These are phyloP conservation scores for Gossypium anomalum DNA, from an alignment of 345 rosid genomes.

Conservation along the genomic window DNA sequence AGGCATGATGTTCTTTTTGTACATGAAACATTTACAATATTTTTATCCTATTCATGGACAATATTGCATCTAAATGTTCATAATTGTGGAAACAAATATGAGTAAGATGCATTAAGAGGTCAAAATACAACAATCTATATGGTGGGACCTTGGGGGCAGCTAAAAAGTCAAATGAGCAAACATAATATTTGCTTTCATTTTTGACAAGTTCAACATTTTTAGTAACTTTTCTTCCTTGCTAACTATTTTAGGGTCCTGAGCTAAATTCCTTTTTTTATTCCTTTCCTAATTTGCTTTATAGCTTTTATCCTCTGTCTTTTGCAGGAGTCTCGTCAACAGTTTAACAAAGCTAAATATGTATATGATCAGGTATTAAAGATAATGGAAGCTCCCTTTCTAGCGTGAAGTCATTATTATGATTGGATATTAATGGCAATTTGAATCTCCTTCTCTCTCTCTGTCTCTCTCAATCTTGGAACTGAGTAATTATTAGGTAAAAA, in stretches of 20 bases:
- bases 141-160: constrained; percentile 3
- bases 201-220: background rate
- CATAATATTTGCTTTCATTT: background rate
- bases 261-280: background rate
- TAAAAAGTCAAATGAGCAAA: background rate
- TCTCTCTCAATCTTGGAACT: background rate
- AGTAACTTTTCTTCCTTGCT: background rate
- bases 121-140: background rate
- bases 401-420: background rate
- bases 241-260: background rate
- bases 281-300: background rate
- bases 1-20: background rate
- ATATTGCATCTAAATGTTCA: background rate
- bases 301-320: constrained; percentile 15
- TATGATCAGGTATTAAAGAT: constrained; percentile 68
- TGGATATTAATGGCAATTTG: constrained; percentile 2
- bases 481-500: background rate
- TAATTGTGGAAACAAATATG: background rate
- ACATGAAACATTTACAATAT: background rate
- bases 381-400: background rate
- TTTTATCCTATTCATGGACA: background rate
- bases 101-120: background rate
- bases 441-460: background rate
- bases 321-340: constrained; percentile 73
- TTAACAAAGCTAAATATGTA: constrained; percentile 50